Evolutionary conservation across 2,329 filamentous ascomycete genomes (phyloP).

Genomic region (Metarhizium rileyi): DNA sequence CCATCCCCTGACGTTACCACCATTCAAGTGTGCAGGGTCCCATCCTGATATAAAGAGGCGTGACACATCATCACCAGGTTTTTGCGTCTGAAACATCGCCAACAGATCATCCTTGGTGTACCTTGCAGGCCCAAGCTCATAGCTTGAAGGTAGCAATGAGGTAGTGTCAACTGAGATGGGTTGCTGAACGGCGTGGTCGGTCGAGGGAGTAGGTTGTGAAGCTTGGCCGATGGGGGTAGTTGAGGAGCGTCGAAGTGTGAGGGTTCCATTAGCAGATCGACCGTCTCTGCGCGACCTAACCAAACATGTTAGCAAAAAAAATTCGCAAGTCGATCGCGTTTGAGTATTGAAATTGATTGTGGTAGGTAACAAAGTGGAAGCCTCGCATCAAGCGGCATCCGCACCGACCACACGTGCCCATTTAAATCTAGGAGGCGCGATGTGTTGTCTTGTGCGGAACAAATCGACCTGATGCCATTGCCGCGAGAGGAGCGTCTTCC

Average conservation of each 20-base stretch:
- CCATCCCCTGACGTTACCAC: constrained; percentile 56
- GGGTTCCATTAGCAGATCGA: constrained; percentile 50
- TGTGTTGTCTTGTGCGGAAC: neutral
- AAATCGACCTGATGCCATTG: neutral
- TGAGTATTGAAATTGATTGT: neutral
- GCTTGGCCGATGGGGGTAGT: constrained; percentile 41
- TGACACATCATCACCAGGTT: constrained; percentile 44
- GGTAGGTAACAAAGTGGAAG: neutral
- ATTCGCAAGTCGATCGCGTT: neutral
- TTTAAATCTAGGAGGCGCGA: neutral
- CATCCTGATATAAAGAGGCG: constrained; percentile 65
- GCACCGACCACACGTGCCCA: neutral
- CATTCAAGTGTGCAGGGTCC: constrained; percentile 66
- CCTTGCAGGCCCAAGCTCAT: constrained; percentile 39
- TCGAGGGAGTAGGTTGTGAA: constrained; percentile 26
- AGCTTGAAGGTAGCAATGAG: constrained; percentile 19
- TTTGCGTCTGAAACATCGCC: constrained; percentile 52
- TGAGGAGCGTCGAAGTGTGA: constrained; percentile 55
- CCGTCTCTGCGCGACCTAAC: constrained; percentile 48
- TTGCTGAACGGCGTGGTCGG: constrained; percentile 30
- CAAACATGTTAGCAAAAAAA: neutral
- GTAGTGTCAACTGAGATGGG: constrained; percentile 24
- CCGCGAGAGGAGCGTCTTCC: neutral
- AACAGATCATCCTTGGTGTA: constrained; percentile 76
- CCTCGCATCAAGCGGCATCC: neutral